These are phyloP conservation scores for Lentinula sp. DNA, from an alignment of 768 basidiomycete genomes.

Conservation along the genomic window DNA sequence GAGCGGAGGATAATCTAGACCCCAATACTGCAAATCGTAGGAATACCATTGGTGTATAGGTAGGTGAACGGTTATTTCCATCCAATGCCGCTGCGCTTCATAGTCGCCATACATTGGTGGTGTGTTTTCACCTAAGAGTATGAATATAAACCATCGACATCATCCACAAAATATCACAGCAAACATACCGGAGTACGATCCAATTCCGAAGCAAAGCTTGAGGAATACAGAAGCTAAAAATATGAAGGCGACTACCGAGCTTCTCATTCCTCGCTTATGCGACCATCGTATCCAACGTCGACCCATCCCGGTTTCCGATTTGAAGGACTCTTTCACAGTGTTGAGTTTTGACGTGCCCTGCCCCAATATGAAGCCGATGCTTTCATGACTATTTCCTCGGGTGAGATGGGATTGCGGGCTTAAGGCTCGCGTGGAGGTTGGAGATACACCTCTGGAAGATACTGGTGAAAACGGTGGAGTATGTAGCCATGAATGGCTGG, in stretches of 20 bases:
- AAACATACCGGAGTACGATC: constrained; percentile 74
- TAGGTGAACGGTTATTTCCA: constrained; percentile 81
- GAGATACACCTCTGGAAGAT: constrained; percentile 43
- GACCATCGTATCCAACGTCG: constrained; percentile 74
- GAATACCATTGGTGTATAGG: constrained; percentile 79
- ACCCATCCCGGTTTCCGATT: constrained; percentile 35
- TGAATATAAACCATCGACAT: not conserved
- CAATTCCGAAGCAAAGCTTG: constrained; percentile 68
- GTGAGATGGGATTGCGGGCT: constrained; percentile 13
- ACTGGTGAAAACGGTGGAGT: constrained; percentile 37
- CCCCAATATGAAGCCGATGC: constrained; percentile 39
- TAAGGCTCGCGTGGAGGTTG: constrained; percentile 25
- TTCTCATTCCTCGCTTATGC: constrained; percentile 58
- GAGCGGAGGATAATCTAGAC: constrained; percentile 90
- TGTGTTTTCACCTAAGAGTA: constrained; percentile 47
- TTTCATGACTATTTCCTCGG: constrained; percentile 18
- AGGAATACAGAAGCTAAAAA: constrained; percentile 50
- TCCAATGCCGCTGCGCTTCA: constrained; percentile 93
- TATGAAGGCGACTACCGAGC: constrained; percentile 51
- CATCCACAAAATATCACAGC: not conserved
- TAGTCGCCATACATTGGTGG: constrained; percentile 91
- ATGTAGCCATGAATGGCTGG: constrained; percentile 57
- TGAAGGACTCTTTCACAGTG: constrained; percentile 10
- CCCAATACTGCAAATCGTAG: constrained; percentile 89
- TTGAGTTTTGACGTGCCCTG: constrained; percentile 14